Base-by-base conservation (phyloP, 108 stramenopile species). In the Discostella stelligeroides region DNA sequence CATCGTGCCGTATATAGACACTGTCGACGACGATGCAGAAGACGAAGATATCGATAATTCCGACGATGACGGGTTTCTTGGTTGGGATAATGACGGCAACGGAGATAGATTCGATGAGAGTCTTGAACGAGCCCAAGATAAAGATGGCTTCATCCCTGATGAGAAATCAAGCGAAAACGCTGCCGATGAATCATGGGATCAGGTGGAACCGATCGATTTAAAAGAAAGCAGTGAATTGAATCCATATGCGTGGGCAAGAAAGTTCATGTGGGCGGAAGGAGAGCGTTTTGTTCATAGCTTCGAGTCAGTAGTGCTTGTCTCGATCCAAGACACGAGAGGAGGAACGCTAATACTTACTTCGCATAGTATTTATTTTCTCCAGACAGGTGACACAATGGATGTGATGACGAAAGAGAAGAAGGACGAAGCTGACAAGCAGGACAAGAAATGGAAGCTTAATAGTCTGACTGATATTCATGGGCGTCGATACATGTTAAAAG, bases 401-500 rank as follows among this genome's bases (percentile, higher is more conserved):
- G 87, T 89, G 4, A 86, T 94, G 67, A 88, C 84, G 4, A 89
- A 89, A 64, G 85, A 90, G 51, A 61, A 62, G 50, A 59, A 79
- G 1, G 62, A 49, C 7, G 60, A 71, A 27, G 56, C 69, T 20
- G 25, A 51, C 4, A 51, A 21, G 14, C 78, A 75, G 34, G 72
- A 84, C 39, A 77, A 41, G 60, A 83, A 87, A 62, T 95, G 94
- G 94, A 80, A 79, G 21, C 78, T 95, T 48, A 82, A 70, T 79
- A 70, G 85, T 20, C 62, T 95, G 51, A 82, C 79, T 17, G 89
- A 92, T 57, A 76, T 92, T 1, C 88, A 90, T 56, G 92, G 88
- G n/a, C 88, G 98, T n/a, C 79, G 97, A 23, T 97, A 93, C 73
- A 88, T 97, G 82, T 80, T 97, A 48, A 84, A 92, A 48, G 75